Conservation (phyloP, 352 stramenopile species). For the Plasmopara halstedii region DNA sequence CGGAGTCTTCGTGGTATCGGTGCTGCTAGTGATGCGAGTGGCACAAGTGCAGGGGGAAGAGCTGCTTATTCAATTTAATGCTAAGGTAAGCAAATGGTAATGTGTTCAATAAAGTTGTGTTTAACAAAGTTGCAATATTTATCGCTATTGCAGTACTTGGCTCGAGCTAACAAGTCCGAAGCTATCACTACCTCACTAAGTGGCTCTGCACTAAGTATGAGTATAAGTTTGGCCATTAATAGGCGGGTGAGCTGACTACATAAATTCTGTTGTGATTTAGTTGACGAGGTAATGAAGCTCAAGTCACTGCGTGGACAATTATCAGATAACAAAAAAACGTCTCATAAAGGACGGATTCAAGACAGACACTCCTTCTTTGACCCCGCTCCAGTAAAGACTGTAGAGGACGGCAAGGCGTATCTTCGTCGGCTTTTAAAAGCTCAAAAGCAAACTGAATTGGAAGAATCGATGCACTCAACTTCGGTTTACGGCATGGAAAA, state of each 20-base stretch:
- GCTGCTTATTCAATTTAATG: constrained; percentile 51
- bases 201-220: constrained; percentile 31
- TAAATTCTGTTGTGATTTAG: constrained; percentile 16
- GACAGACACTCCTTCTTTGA: constrained; percentile 72
- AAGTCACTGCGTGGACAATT: constrained; percentile 46
- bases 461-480: constrained; percentile 40
- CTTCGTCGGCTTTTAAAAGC: constrained; percentile 51
- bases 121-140: background rate
- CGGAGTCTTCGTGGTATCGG: constrained; percentile 41
- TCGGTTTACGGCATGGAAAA: constrained; percentile 38
- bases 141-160: constrained; percentile 28
- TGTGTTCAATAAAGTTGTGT: background rate
- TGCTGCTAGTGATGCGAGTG: constrained; percentile 50
- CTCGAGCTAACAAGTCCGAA: constrained; percentile 14
- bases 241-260: background rate
- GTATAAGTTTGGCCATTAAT: background rate
- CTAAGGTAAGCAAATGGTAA: constrained; percentile 26
- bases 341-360: constrained; percentile 7
- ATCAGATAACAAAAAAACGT: constrained; percentile 21
- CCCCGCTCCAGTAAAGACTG: constrained; percentile 42
- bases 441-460: constrained; percentile 42
- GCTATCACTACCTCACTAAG: constrained; percentile 15
- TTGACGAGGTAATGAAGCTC: constrained; percentile 57
- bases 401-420: constrained; percentile 70
- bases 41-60: constrained; percentile 56